Evolutionary conservation across 176 grass and related monocot species (phyloP).

Genomic region (Sorghum bicolor): Sorghum_bicolor_NCBIv3 NC_012871.2:17640001-17640500

Average conservation of each 20-base stretch:
- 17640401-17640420: neutral
- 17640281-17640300: neutral
- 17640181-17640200: neutral
- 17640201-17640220: neutral
- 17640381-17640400: neutral
- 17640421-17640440: neutral
- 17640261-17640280: neutral
- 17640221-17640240: neutral
- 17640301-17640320: neutral
- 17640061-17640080: neutral
- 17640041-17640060: neutral
- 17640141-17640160: neutral
- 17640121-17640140: neutral
- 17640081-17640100: neutral
- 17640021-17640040: neutral
- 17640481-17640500: neutral
- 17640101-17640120: neutral
- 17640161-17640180: neutral
- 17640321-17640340: neutral
- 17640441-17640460: neutral
- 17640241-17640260: neutral
- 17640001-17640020: neutral
- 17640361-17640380: neutral
- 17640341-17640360: neutral
- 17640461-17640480: neutral